Evolutionary conservation across 2,329 filamentous ascomycete genomes (phyloP), one percentile per base, ranked within the genome.

Genomic region (Aspergillus sojae): DNA sequence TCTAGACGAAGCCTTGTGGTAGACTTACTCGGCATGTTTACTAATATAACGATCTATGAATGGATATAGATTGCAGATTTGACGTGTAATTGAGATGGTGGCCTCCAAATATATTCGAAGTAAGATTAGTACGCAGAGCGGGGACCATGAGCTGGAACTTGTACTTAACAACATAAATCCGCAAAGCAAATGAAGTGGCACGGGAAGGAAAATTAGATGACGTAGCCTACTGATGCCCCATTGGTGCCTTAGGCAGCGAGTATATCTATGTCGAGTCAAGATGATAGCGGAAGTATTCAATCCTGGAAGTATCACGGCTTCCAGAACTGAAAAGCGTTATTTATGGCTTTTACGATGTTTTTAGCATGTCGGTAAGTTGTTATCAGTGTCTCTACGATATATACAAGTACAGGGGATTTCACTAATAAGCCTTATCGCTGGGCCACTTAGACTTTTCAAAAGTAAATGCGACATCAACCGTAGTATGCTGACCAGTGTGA

Each of bases 401-500:
- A n/a, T 5, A 41, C 7, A 41, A 41, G 19, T n/a, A 19, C 7
- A 41, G 39, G 7, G 6, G 16, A 9, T 41, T n/a, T 41, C 39
- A 41, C 2, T 41, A 9, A 9, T 10, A n/a, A 19, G 39, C 1
- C 6, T 41, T 6, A 7, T 41, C 36, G 6, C 16, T 9, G 19
- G 36, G 16, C 36, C 6, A 7, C 14, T 5, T 41, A 41, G 6
- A 19, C 36, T 19, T 14, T 26, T 26, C 23, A 36, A 14, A 36
- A 36, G 12, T 36, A 36, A 36, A 4, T 14, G 11, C 34, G 12
- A 36, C 1, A 36, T 36, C 12, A 11, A 5, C 30, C n/a, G 79
- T 32, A 83, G 69, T 55, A 80, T 76, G 61, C 79, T 81, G 63
- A 82, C 73, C n/a, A 83, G 64, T 3, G 79, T 83, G 45, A 81